Evolutionary conservation across 129 eudicot species (phyloP), one percentile per base, ranked within the genome.

Genomic region (Kitagawia praeruptora): DNA sequence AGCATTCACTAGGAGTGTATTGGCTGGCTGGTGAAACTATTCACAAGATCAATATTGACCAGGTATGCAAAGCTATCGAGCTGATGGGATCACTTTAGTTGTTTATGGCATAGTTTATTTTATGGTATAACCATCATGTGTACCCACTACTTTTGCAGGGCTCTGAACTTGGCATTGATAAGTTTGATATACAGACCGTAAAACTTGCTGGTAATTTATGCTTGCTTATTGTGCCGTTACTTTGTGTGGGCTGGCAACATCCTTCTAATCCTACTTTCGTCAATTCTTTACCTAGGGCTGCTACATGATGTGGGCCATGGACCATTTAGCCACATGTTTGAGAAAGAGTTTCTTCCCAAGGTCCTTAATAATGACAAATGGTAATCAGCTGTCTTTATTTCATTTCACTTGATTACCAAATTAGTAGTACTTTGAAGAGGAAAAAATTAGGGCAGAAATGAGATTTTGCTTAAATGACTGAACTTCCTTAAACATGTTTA

Each of bases 251-350:
- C 54, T 48, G 54, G 19, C 63, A 42, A 41, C 73, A 27, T 58
- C 74, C 31, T 74, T 77, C 80, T 75, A 47, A 64, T 61, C 69
- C 8, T 81, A 21, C 21, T 49, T 73, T 12, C 19, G 6, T 64
- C 78, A 53, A 10, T 77, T 81, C 19, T 73, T 14, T 77, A 54
- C 75, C 25, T 70, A 93, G 98, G 98, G 41, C 88, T 93, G 74
- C 89, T 93, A 67, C 98, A 93, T 89, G 98, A 91, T 86, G 87
- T 93, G 80, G 98, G 98, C 47, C 98, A 93, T 81, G 98, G 98
- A 64, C 98, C 98, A 71, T 93, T 93, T 81, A 91, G 98, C 83
- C 98, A 93, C 91, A 80, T 89, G 88, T 91, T 93, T 87, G 97
- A 93, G 84, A 82, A 89, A n/a, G 95, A 89, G 80, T 93, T 91